Percentiles rank a stretch among this genome's conserved stretches.
These are phyloP conservation scores for Talaromyces sp. DNA, from an alignment of 2,329 filamentous ascomycete genomes.

Conservation along the genomic window DNA sequence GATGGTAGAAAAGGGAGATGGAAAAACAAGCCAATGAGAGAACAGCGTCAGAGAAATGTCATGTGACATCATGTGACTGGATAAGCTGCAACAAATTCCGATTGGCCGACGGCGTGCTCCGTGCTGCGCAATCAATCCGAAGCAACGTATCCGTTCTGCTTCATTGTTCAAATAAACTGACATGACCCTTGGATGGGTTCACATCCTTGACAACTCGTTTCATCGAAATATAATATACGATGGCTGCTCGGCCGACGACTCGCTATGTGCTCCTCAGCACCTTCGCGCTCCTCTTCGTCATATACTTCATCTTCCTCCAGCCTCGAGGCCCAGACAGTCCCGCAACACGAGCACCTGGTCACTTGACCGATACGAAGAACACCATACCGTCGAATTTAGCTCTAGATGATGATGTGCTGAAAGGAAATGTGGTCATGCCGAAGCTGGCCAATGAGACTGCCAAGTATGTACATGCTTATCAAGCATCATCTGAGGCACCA, in stretches of 20 bases:
- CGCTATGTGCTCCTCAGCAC: conserved; percentile 38
- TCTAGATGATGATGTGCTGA: conserved; percentile 38
- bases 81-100: background rate
- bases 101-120: background rate
- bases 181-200: background rate
- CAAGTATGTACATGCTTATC: conserved; percentile 36
- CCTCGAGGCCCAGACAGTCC: conserved; percentile 41
- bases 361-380: conserved; percentile 31
- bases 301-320: conserved; percentile 41
- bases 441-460: conserved; percentile 51
- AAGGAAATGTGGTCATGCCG: conserved; percentile 48
- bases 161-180: background rate
- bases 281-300: conserved; percentile 33
- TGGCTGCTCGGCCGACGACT: conserved; percentile 40
- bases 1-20: background rate
- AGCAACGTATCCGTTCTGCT: background rate
- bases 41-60: background rate
- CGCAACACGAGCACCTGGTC: conserved; percentile 41
- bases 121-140: background rate
- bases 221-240: conserved; percentile 18
- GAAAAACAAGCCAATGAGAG: background rate
- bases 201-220: background rate
- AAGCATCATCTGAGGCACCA: background rate
- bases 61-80: background rate
- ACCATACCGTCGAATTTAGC: conserved; percentile 25